A percentile compares a stretch with the other conserved stretches of the same genome.
Conservation (phyloP, 192 early-diverging fungal species). For the Backusella parvicylindrica region DNA sequence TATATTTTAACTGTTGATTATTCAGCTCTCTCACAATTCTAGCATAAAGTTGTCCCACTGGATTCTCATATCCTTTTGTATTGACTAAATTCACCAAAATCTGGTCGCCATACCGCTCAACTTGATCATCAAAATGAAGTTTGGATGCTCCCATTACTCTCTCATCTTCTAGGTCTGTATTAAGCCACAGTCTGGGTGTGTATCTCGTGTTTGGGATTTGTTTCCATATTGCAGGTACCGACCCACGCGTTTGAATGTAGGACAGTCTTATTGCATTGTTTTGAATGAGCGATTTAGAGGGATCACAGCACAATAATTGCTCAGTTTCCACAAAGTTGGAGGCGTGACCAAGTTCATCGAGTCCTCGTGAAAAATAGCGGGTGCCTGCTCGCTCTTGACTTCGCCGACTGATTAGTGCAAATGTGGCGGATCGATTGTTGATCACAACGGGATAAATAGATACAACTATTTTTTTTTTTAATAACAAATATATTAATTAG, state of each 20-base stretch:
- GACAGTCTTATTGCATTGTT: slow-evolving; percentile 39
- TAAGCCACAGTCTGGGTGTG: slow-evolving; percentile 77
- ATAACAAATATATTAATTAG: background rate
- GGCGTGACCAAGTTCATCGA: slow-evolving; percentile 87
- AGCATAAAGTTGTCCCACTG: slow-evolving; percentile 74
- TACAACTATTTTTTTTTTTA: slow-evolving; percentile 47
- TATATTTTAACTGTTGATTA: slow-evolving; percentile 58
- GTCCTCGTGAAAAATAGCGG: slow-evolving; percentile 90
- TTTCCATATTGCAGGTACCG: slow-evolving; percentile 91
- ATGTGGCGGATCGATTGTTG: slow-evolving; percentile 64
- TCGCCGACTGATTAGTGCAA: slow-evolving; percentile 79
- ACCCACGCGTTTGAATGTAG: slow-evolving; percentile 92
- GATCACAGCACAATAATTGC: slow-evolving; percentile 73
- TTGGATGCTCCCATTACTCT: slow-evolving; percentile 41
- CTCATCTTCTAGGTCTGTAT: slow-evolving; percentile 35
- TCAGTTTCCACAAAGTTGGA: slow-evolving; percentile 98
- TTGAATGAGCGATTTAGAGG: slow-evolving; percentile 39
- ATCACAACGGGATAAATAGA: slow-evolving; percentile 57
- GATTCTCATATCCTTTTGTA: slow-evolving; percentile 87
- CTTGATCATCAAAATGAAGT: slow-evolving; percentile 68
- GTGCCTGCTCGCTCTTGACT: slow-evolving; percentile 81
- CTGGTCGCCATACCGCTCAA: slow-evolving; percentile 70
- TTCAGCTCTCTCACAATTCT: slow-evolving; percentile 53
- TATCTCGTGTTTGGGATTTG: slow-evolving; percentile 92
- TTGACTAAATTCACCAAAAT: slow-evolving; percentile 92